Percentiles rank a stretch among this genome's conserved stretches.
Conservation (phyloP, 2,329 filamentous ascomycete species). For the Apiospora aurea region DNA sequence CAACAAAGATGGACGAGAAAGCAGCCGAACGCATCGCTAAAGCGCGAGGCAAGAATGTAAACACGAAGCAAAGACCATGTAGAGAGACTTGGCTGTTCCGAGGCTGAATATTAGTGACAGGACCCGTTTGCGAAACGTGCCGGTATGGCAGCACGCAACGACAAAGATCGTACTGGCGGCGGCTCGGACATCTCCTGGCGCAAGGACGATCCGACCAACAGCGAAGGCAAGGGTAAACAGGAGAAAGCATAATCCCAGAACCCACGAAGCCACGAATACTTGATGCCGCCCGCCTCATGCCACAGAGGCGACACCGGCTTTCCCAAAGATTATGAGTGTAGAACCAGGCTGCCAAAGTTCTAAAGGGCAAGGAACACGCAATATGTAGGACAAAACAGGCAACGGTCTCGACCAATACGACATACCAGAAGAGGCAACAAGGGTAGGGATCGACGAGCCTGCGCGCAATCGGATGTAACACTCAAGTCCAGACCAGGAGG, state of each 20-base stretch:
- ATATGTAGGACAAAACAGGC: neutral
- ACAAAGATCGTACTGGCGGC: conserved; percentile 3
- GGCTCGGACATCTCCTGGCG: conserved; percentile 2
- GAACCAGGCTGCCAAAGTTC: neutral
- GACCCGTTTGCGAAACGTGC: conserved; percentile 38
- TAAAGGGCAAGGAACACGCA: too few relatives aligned
- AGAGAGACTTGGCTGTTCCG: neutral
- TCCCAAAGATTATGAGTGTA: neutral
- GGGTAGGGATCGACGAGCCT: neutral
- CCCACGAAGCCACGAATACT: neutral
- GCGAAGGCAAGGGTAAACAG: neutral
- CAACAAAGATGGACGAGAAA: conserved; percentile 47
- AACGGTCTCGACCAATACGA: neutral
- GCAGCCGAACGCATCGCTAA: conserved; percentile 51
- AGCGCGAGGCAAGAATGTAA: conserved; percentile 49
- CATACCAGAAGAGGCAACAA: neutral
- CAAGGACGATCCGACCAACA: neutral
- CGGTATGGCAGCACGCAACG: conserved; percentile 17
- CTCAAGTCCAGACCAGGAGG: neutral
- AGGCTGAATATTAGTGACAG: conserved; percentile 26
- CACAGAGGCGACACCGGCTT: neutral
- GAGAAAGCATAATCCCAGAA: conserved; percentile 5
- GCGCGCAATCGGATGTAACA: neutral
- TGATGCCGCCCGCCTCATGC: neutral
- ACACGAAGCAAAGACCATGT: conserved; percentile 19